Conservation (phyloP, 352 stramenopile species). For the Phytopythium sindhum region DNA sequence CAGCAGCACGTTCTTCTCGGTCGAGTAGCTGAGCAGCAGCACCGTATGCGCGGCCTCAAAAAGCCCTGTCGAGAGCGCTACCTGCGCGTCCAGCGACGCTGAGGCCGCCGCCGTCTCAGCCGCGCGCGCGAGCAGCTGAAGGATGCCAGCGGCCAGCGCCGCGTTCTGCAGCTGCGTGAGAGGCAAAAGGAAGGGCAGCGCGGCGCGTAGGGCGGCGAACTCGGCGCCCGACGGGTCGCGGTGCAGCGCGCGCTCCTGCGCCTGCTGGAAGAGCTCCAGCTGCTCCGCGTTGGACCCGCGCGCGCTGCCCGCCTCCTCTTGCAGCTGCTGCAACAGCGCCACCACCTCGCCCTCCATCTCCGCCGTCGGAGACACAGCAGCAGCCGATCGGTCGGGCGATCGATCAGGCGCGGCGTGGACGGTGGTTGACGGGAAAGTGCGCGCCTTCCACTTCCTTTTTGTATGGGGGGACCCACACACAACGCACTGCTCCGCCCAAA, state of each 20-base stretch:
- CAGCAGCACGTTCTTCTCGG: conserved; percentile 62
- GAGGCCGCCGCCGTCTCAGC: not conserved
- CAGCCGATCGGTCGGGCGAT: no score
- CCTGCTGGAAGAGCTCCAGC: conserved; percentile 49
- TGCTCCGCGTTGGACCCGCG: conserved; percentile 40
- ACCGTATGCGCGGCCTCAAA: conserved; percentile 55
- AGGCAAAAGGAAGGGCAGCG: conserved; percentile 41
- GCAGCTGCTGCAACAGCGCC: conserved; percentile 51
- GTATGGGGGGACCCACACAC: not conserved
- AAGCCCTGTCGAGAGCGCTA: conserved; percentile 32
- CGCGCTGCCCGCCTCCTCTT: conserved; percentile 15
- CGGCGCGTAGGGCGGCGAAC: conserved; percentile 34
- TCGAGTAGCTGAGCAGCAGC: conserved; percentile 68
- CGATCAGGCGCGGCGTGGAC: no score
- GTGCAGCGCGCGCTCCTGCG: conserved; percentile 62
- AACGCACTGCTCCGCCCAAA: not conserved
- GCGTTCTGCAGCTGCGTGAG: conserved; percentile 59
- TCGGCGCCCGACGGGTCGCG: conserved; percentile 42
- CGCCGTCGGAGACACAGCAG: conserved; percentile 7
- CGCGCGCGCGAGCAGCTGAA: conserved; percentile 49
- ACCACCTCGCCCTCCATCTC: conserved; percentile 40
- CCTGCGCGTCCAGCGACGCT: conserved; percentile 14
- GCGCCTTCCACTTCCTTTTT: not conserved
- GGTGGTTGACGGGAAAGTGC: not conserved
- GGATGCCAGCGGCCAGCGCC: conserved; percentile 45